Base-by-base conservation (phyloP, 371 early-diverging fungal species). In the Mortierella sp. region DNA sequence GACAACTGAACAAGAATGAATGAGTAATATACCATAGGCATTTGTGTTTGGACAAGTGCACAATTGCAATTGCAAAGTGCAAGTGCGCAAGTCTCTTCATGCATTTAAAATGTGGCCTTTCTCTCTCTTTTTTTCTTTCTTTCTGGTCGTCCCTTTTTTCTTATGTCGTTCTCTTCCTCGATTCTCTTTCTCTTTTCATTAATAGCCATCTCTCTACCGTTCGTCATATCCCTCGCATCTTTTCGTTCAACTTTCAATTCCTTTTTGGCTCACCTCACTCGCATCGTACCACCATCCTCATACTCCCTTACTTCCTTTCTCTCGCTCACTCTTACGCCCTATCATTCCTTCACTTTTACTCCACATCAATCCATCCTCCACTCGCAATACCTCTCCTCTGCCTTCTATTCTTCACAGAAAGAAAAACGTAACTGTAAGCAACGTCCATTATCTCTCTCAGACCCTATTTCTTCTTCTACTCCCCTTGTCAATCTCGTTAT, bases 91-190 rank as follows among this genome's bases (percentile, higher is more conserved):
- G 57, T 57, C 26, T 26, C 48, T 9, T n/a, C 57, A 26, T 59
- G 59, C 31, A 59, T 59, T 59, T 59, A 59, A 59, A 59, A 59
- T 59, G 31, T 11, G 59, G 59, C 59, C 59, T n/a, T n/a, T n/a
- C n/a, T n/a, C 59, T n/a, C n/a, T 54, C 59, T 31, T 57, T 26
- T 28, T 2, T 9, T 57, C 57, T 28, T 24, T n/a, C n/a, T n/a
- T 5, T 53, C 53, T 53, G 53, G 16, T 28, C 57, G 9, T 57
- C 57, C 2, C 31, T 21, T 16, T 53, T 24, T 53, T 24, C 26
- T 28, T 13, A n/a, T n/a, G n/a, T n/a, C n/a, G n/a, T 59, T 31
- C 28, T 59, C 19, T 28, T 31, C 31, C 59, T 59, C 31, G 59
- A 59, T 59, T 31, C 34, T 59, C 26, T 26, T 13, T 57, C n/a